phyloP scores from a whole-genome alignment of 225 moss, liverwort and hornwort species.

The Lunularia cruciata region DNA sequence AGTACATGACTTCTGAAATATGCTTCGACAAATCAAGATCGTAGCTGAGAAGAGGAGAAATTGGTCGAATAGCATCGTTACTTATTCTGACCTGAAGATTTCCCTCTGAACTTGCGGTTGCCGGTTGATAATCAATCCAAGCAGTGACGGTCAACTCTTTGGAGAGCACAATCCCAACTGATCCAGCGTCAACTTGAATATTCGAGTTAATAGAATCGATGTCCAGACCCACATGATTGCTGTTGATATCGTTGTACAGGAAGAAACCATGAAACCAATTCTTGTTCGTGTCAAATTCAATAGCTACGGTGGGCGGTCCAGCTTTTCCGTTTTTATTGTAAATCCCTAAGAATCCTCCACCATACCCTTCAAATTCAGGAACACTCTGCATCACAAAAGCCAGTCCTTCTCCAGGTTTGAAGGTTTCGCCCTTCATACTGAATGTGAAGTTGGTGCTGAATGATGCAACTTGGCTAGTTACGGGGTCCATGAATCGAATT shows the following conservation, averaged over 20 bases:
- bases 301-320: constrained; percentile 11
- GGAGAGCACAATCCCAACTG: constrained; percentile 16
- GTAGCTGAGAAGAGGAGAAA: constrained; percentile 17
- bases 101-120: constrained; percentile 3
- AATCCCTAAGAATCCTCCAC: constrained; percentile 22
- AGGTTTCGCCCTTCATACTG: constrained; percentile 14
- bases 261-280: constrained; percentile 18
- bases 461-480: constrained; percentile 3
- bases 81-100: constrained; percentile 24
- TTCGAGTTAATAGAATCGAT: constrained; percentile 20
- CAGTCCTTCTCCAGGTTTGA: constrained; percentile 23
- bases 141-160: constrained; percentile 16
- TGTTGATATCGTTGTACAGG: constrained; percentile 20
- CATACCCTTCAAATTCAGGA: constrained; percentile 4
- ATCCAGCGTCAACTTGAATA: constrained; percentile 20
- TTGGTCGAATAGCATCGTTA: neutral
- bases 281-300: constrained; percentile 23
- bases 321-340: constrained; percentile 14
- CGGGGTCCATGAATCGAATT: constrained; percentile 16
- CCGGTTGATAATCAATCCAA: constrained; percentile 16
- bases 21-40: constrained; percentile 21
- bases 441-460: constrained; percentile 37
- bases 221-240: constrained; percentile 24
- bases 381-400: constrained; percentile 27
- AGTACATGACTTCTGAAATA: constrained; percentile 20